Percentiles rank a stretch among this genome's conserved stretches.
phyloP scores from a whole-genome alignment of 2,329 filamentous ascomycete genomes.

The Hymenoscyphus salicellus region DNA sequence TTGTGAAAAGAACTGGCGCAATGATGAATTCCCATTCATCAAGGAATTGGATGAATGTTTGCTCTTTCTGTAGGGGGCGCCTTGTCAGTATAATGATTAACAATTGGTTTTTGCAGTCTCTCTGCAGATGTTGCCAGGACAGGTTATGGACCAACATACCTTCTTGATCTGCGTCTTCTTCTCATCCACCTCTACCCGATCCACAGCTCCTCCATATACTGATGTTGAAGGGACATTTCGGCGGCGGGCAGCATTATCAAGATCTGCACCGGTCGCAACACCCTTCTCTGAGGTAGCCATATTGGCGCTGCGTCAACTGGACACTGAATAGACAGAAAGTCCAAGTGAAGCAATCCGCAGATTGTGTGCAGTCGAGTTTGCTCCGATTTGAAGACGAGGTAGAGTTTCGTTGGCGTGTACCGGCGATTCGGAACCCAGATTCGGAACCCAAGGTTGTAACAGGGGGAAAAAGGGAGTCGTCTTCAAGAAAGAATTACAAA shows the following conservation, averaged over 20 bases:
- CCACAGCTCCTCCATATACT: slow-evolving; percentile 38
- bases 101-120: background rate
- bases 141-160: slow-evolving; percentile 39
- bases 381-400: background rate
- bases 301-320: slow-evolving; percentile 13
- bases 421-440: background rate
- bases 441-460: background rate
- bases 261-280: slow-evolving; percentile 59
- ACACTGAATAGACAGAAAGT: background rate
- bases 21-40: slow-evolving; percentile 62
- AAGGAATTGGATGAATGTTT: slow-evolving; percentile 60
- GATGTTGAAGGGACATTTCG: slow-evolving; percentile 49
- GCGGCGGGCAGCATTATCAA: slow-evolving; percentile 53
- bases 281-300: slow-evolving; percentile 47
- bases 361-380: background rate
- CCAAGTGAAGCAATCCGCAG: slow-evolving; percentile 6
- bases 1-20: slow-evolving; percentile 59
- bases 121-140: background rate
- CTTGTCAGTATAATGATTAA: slow-evolving; percentile 27
- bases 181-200: slow-evolving; percentile 48
- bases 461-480: background rate
- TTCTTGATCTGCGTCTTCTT: slow-evolving; percentile 59
- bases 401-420: background rate
- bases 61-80: slow-evolving; percentile 40
- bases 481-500: slow-evolving; percentile 24